A percentile compares a stretch with the other conserved stretches of the same genome.
phyloP scores from a whole-genome alignment of 345 rosid species.

The Cardamine resedifolia region DNA sequence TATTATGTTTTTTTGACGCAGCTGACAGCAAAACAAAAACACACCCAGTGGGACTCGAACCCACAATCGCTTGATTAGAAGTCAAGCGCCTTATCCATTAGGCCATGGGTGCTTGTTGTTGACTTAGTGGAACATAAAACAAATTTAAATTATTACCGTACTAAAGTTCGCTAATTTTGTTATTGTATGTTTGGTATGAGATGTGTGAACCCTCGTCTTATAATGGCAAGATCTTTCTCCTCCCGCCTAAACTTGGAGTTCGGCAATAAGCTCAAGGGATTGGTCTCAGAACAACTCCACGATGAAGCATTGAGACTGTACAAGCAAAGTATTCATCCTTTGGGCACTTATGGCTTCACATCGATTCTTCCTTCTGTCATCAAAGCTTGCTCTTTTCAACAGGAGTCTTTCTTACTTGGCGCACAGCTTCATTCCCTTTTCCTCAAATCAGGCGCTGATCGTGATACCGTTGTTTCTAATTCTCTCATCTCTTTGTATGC shows the following conservation, averaged over 20 bases:
- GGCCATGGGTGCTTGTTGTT: conserved; percentile 34
- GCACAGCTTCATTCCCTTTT: conserved; percentile 44
- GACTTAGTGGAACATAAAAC: too few relatives aligned
- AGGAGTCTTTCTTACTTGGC: conserved; percentile 32
- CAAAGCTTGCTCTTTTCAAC: conserved; percentile 47
- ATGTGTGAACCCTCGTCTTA: neutral
- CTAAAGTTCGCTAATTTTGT: too few relatives aligned
- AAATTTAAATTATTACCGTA: too few relatives aligned
- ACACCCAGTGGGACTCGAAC: too few relatives aligned
- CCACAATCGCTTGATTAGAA: conserved; percentile 45
- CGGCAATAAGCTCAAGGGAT: conserved; percentile 36
- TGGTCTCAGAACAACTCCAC: conserved; percentile 41
- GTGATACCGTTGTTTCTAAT: conserved; percentile 47
- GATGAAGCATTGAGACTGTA: conserved; percentile 37
- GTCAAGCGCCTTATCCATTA: conserved; percentile 45
- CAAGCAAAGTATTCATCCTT: conserved; percentile 41
- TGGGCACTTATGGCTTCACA: conserved; percentile 35
- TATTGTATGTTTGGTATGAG: too few relatives aligned
- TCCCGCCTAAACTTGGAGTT: conserved; percentile 20
- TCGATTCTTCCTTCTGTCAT: conserved; percentile 50
- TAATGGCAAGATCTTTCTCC: conserved; percentile 16
- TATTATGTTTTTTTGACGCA: too few relatives aligned
- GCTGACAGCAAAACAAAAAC: too few relatives aligned
- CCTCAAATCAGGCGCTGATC: conserved; percentile 48
- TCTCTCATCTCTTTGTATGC: conserved; percentile 50